A percentile compares a stretch with the other conserved stretches of the same genome.
These are phyloP conservation scores for Hemileccinum impolitum DNA, from an alignment of 768 basidiomycete genomes.

Conservation along the genomic window DNA sequence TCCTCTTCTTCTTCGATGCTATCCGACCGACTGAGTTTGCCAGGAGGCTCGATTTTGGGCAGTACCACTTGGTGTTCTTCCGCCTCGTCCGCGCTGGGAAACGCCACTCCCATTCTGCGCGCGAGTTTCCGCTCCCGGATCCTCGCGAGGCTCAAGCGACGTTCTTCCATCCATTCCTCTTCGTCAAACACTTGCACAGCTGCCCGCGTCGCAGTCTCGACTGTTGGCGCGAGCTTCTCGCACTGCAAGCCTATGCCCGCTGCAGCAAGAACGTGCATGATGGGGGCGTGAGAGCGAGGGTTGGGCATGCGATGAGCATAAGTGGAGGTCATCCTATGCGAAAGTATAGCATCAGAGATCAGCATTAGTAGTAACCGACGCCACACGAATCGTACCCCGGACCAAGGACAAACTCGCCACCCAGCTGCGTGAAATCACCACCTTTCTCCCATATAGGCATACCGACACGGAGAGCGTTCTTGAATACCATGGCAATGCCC, in stretches of 20 bases:
- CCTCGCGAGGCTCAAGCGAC: slow-evolving; percentile 29
- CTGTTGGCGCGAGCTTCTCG: slow-evolving; percentile 15
- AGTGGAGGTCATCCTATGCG: slow-evolving; percentile 53
- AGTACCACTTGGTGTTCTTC: slow-evolving; percentile 17
- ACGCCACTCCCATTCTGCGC: slow-evolving; percentile 28
- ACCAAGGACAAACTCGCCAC: slow-evolving; percentile 84
- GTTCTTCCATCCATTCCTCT: slow-evolving; percentile 36
- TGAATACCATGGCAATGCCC: slow-evolving; percentile 72
- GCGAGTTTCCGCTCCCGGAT: slow-evolving; percentile 33
- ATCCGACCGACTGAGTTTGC: slow-evolving; percentile 28
- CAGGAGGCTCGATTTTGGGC: slow-evolving; percentile 21
- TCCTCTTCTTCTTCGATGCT: slow-evolving; percentile 33
- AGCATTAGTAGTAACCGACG: not conserved
- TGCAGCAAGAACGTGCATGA: slow-evolving; percentile 61
- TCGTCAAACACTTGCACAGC: slow-evolving; percentile 20
- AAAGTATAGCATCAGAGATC: not conserved
- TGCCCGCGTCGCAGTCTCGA: slow-evolving; percentile 5
- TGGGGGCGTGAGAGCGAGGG: slow-evolving; percentile 70
- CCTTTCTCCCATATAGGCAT: slow-evolving; percentile 84
- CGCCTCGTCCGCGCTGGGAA: slow-evolving; percentile 10
- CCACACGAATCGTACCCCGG: slow-evolving; percentile 47
- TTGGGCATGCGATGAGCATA: slow-evolving; percentile 87
- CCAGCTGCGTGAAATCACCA: slow-evolving; percentile 75
- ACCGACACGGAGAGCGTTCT: slow-evolving; percentile 64
- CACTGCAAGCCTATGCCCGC: slow-evolving; percentile 44